Conservation (phyloP, 2,329 filamentous ascomycete species). For the Aspergillus proliferans region DNA sequence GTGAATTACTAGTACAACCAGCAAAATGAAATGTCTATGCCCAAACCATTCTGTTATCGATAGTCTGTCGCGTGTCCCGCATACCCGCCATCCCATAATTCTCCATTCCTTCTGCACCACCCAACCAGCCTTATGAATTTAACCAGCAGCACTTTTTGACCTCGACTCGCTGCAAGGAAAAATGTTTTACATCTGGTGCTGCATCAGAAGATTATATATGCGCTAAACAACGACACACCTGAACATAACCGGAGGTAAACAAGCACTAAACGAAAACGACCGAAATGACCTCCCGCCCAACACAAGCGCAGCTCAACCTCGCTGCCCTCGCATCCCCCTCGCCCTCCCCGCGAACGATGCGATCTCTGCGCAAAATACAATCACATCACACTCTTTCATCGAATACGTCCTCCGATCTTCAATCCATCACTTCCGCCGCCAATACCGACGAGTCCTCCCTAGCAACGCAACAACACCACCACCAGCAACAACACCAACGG, state of each 20-base stretch:
- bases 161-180: constrained; percentile 8
- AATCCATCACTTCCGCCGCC: constrained; percentile 17
- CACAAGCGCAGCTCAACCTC: constrained; percentile 19
- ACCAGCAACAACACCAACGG: not conserved
- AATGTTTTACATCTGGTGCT: constrained; percentile 15
- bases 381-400: constrained; percentile 63
- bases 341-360: constrained; percentile 56
- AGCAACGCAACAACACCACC: not conserved
- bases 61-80: not conserved
- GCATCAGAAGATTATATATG: constrained; percentile 1
- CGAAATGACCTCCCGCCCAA: constrained; percentile 12
- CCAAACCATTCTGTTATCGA: not conserved
- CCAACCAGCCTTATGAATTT: not conserved
- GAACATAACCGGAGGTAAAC: not conserved
- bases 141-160: not conserved
- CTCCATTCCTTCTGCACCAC: not conserved
- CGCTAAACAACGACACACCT: not conserved
- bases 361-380: constrained; percentile 65
- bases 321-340: constrained; percentile 23
- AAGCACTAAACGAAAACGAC: not conserved
- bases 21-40: too few relatives aligned
- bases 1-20: too few relatives aligned
- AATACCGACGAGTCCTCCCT: constrained; percentile 17
- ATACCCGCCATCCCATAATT: not conserved
- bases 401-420: constrained; percentile 44